A percentile compares a stretch with the other conserved stretches of the same genome.
Conservation (phyloP, 805 yeast species). For the Candida jianshihensis region DNA sequence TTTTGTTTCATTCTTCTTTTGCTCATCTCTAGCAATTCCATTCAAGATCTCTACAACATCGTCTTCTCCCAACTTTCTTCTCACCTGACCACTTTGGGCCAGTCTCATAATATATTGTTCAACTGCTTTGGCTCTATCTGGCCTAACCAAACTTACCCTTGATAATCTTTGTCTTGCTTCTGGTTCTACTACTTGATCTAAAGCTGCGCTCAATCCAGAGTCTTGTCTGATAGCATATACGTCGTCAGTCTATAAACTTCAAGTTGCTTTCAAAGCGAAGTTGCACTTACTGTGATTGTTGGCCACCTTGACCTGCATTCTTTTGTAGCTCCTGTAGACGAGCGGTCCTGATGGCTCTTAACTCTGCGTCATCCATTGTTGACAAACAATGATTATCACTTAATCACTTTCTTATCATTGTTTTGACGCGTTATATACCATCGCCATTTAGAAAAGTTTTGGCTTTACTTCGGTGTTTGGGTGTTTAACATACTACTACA, state of each 20-base stretch:
- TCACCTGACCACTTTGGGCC: conserved; percentile 70
- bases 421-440: not conserved
- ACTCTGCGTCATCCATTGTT: conserved; percentile 77
- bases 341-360: conserved; percentile 90
- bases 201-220: conserved; percentile 19
- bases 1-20: conserved; percentile 53
- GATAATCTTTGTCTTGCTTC: conserved; percentile 83
- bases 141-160: conserved; percentile 81
- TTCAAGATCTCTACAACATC: conserved; percentile 81
- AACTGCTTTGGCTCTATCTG: conserved; percentile 85
- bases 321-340: conserved; percentile 77
- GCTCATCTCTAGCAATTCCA: conserved; percentile 71
- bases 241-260: not conserved
- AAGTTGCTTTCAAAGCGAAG: not conserved
- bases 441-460: not conserved
- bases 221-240: conserved; percentile 1
- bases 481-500: not conserved
- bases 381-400: no score
- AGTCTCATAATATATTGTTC: conserved; percentile 71
- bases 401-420: not conserved
- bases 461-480: not conserved
- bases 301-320: conserved; percentile 31
- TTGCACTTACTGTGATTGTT: conserved; percentile 9
- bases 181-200: conserved; percentile 71
- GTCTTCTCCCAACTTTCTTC: conserved; percentile 66